phyloP scores from a whole-genome alignment of 148 eudicot genomes.

The Nepenthes gracilis region DNA sequence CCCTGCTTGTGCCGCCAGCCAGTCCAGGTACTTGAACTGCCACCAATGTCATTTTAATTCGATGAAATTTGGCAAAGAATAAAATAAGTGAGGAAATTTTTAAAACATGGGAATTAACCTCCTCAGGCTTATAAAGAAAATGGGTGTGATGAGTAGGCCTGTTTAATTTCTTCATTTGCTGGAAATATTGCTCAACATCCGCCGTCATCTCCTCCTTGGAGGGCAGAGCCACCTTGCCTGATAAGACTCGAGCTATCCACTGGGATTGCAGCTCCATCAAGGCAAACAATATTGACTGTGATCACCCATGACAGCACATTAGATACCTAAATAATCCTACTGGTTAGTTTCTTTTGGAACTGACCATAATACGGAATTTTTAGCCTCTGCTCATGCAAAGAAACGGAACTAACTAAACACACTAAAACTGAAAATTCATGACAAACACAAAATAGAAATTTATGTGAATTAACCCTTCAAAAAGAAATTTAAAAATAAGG shows the following conservation, averaged over 20 bases:
- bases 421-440: too few species aligned
- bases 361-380: too few species aligned
- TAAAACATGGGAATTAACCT: background rate
- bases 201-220: slow-evolving; percentile 29
- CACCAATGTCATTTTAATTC: background rate
- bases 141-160: slow-evolving; percentile 14
- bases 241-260: slow-evolving; percentile 31
- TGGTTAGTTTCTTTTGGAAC: too few species aligned
- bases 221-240: slow-evolving; percentile 19
- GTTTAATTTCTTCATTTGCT: slow-evolving; percentile 11
- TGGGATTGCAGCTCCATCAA: slow-evolving; percentile 25
- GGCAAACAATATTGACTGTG: background rate
- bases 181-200: slow-evolving; percentile 9
- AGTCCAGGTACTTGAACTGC: slow-evolving; percentile 21
- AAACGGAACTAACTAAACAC: too few species aligned
- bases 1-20: slow-evolving; percentile 16
- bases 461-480: too few species aligned
- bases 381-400: too few species aligned
- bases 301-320: background rate
- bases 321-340: too few species aligned
- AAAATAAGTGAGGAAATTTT: background rate
- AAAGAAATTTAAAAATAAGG: too few species aligned
- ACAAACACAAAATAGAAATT: too few species aligned
- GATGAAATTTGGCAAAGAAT: background rate
- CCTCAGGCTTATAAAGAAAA: background rate